These are phyloP conservation scores for Gastrodia elata DNA, from an alignment of 106 monocot genomes.

Conservation along the genomic window DNA sequence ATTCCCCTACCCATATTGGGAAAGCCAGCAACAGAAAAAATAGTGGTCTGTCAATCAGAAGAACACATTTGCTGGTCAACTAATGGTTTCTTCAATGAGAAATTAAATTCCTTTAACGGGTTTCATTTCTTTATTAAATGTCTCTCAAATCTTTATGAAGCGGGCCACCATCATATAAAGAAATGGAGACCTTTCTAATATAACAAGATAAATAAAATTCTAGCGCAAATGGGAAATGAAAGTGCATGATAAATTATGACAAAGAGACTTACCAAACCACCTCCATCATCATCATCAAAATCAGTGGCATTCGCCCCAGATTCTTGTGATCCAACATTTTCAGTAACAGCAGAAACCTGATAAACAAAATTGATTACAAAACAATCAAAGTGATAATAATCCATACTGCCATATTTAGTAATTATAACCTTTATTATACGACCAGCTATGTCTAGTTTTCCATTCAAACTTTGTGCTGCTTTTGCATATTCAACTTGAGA, in stretches of 20 bases:
- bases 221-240: slow-evolving; percentile 4
- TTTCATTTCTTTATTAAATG: neutral
- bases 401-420: neutral
- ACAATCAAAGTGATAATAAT: neutral
- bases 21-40: neutral
- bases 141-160: neutral
- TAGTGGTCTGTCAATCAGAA: neutral
- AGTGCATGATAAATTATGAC: neutral
- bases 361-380: neutral
- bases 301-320: slow-evolving; percentile 52
- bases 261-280: slow-evolving; percentile 65
- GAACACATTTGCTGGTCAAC: neutral
- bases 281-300: slow-evolving; percentile 89
- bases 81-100: neutral
- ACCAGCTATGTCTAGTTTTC: slow-evolving; percentile 77
- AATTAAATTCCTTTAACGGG: neutral
- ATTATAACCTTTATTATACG: slow-evolving; percentile 48
- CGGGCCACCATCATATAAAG: neutral
- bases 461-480: slow-evolving; percentile 71
- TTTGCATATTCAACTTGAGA: slow-evolving; percentile 62
- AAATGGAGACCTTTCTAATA: neutral
- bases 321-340: slow-evolving; percentile 52
- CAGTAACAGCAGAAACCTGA: slow-evolving; percentile 74
- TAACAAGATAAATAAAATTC: neutral
- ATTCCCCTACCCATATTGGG: neutral